These are phyloP conservation scores for Ustilago vetiveriae DNA, from an alignment of 1,284 basidiomycete species.

Conservation along the genomic window DNA sequence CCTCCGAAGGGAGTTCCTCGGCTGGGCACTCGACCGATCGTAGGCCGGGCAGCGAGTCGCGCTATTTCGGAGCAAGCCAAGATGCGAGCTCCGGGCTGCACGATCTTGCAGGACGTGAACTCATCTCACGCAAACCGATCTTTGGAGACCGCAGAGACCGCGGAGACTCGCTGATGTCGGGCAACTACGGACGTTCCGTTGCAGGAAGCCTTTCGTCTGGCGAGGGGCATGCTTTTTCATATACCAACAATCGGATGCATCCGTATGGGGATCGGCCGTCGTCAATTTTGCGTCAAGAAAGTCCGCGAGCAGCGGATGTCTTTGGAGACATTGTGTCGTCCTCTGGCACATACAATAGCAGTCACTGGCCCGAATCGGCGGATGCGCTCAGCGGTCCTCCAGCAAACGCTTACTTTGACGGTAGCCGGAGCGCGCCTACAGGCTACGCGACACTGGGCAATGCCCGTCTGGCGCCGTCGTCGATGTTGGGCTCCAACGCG, in stretches of 20 bases:
- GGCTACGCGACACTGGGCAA: not conserved
- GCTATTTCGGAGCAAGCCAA: not conserved
- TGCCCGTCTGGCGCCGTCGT: not conserved
- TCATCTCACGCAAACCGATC: slow-evolving; percentile 7
- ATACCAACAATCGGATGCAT: slow-evolving; percentile 23
- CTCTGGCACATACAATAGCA: slow-evolving; percentile 1
- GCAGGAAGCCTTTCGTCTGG: slow-evolving; percentile 1
- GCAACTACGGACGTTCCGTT: slow-evolving; percentile 14
- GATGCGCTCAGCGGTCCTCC: slow-evolving; percentile 7
- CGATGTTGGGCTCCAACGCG: slow-evolving; percentile 3
- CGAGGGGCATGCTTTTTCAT: slow-evolving; percentile 7
- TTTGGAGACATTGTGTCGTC: slow-evolving; percentile 5
- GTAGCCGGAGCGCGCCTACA: not conserved
- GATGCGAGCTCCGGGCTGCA: slow-evolving; percentile 3
- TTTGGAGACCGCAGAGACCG: slow-evolving; percentile 15
- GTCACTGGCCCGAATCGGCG: slow-evolving; percentile 22
- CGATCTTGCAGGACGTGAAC: slow-evolving; percentile 13
- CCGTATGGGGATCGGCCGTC: slow-evolving; percentile 27
- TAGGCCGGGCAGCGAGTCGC: slow-evolving; percentile 2
- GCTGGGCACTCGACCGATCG: slow-evolving; percentile 9
- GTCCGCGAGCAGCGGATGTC: slow-evolving; percentile 4
- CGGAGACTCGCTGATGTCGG: not conserved
- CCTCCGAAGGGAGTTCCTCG: slow-evolving; percentile 5
- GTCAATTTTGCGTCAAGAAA: slow-evolving; percentile 13
- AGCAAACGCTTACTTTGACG: slow-evolving; percentile 11